These are phyloP conservation scores for Actinomucor elegans DNA, from an alignment of 371 early-diverging fungal species.

Conservation along the genomic window DNA sequence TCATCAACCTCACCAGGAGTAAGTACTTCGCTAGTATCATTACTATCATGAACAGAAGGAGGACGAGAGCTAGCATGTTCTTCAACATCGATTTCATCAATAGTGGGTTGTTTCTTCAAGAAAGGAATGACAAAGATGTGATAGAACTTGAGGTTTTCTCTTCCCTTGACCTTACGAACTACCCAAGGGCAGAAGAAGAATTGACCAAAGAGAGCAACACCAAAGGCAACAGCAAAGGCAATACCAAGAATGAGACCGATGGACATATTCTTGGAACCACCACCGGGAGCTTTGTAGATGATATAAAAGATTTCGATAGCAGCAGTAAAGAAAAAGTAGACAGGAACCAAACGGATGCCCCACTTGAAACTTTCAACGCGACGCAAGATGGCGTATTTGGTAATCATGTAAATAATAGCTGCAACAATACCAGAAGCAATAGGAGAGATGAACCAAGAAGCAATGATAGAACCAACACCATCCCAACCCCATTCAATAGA, in stretches of 20 bases:
- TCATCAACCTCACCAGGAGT: background rate
- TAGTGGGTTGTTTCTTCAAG: conserved; percentile 47
- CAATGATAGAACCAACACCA: conserved; percentile 73
- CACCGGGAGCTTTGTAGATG: conserved; percentile 68
- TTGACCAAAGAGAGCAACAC: conserved; percentile 40
- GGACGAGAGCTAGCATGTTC: conserved; percentile 41
- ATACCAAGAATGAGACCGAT: conserved; percentile 1
- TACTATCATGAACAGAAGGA: conserved; percentile 20
- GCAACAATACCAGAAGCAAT: conserved; percentile 67
- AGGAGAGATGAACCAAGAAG: conserved; percentile 82
- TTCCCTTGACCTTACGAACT: conserved; percentile 55
- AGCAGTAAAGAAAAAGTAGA: conserved; percentile 77
- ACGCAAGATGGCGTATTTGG: conserved; percentile 64
- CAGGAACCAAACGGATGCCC: conserved; percentile 76
- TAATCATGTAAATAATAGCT: conserved; percentile 64
- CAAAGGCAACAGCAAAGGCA: conserved; percentile 34
- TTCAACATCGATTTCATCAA: conserved; percentile 20
- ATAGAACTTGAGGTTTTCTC: conserved; percentile 69
- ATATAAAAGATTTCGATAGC: conserved; percentile 74
- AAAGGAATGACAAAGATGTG: conserved; percentile 62
- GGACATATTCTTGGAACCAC: conserved; percentile 33
- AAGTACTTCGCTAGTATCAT: conserved; percentile 12
- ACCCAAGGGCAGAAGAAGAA: conserved; percentile 69
- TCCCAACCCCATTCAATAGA: conserved; percentile 72
- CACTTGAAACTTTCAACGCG: conserved; percentile 68